Evolutionary conservation across 1,284 basidiomycete genomes (phyloP).

Genomic region (Cutaneotrichosporon curvatum): DNA sequence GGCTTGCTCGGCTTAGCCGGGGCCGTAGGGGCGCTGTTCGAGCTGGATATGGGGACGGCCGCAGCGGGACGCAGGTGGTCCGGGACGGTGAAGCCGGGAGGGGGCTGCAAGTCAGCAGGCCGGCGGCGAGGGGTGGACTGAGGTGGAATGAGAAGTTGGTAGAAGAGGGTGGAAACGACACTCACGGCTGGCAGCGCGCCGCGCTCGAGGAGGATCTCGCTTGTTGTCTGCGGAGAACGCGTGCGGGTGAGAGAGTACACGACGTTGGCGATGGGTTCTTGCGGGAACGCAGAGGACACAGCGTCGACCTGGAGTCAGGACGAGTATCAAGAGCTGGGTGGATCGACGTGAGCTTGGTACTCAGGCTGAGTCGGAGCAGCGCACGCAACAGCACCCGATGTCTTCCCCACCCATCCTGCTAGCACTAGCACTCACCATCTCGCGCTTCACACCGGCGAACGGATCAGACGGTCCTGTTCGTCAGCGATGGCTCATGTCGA

Average conservation of each 20-base stretch:
- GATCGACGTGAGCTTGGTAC: too few relatives aligned
- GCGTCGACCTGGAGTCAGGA: constrained; percentile 34
- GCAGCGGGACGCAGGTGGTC: constrained; percentile 10
- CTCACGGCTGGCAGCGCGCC: constrained; percentile 39
- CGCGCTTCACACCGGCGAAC: constrained; percentile 31
- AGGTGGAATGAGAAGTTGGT: neutral
- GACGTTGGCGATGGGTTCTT: constrained; percentile 38
- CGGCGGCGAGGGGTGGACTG: neutral
- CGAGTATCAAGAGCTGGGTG: too few relatives aligned
- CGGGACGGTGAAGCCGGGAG: constrained; percentile 12
- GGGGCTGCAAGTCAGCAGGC: constrained; percentile 8
- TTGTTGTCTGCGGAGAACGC: constrained; percentile 40
- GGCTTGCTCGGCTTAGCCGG: constrained; percentile 6
- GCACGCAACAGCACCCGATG: too few relatives aligned
- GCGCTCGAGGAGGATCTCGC: constrained; percentile 43
- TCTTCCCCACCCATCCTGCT: too few relatives aligned
- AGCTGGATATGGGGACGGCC: neutral
- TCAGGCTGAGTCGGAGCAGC: too few relatives aligned
- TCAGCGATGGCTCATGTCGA: constrained; percentile 1
- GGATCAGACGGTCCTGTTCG: constrained; percentile 14
- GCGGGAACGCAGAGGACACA: constrained; percentile 43
- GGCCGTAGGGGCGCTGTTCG: constrained; percentile 2
- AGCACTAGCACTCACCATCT: constrained; percentile 40
- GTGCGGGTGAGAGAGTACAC: constrained; percentile 44
- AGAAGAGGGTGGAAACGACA: neutral